Percentiles rank a stretch among this genome's conserved stretches.
These are phyloP conservation scores for Apiosordaria backusii DNA, from an alignment of 495 filamentous ascomycete genomes.

Conservation along the genomic window DNA sequence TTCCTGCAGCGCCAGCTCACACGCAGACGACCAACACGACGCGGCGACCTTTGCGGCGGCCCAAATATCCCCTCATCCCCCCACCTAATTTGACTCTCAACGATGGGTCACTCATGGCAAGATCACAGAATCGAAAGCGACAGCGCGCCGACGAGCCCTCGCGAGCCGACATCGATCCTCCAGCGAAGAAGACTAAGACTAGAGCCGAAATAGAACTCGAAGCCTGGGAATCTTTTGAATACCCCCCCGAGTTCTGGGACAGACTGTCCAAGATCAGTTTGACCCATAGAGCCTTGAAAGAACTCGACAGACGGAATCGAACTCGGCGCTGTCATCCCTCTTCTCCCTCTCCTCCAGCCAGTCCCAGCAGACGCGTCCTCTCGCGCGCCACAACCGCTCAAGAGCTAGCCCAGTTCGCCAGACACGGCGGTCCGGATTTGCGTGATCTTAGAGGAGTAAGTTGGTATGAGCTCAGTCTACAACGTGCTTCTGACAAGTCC, in stretches of 20 bases:
- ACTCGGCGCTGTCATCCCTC: too few species aligned
- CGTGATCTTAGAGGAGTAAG: constrained; percentile 22
- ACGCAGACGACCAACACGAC: too few species aligned
- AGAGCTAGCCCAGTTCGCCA: constrained; percentile 21
- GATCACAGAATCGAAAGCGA: constrained; percentile 19
- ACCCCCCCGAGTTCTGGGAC: constrained; percentile 31
- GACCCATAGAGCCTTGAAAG: constrained; percentile 32
- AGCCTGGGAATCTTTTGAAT: constrained; percentile 20
- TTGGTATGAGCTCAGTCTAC: not conserved
- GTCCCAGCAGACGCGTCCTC: too few species aligned
- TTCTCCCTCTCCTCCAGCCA: too few species aligned
- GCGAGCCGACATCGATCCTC: constrained; percentile 18
- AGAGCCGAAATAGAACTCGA: too few species aligned
- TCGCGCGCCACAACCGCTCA: constrained; percentile 11
- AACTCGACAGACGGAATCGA: constrained; percentile 34
- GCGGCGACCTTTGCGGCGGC: too few species aligned
- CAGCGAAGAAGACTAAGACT: constrained; percentile 23
- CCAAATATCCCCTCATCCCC: too few species aligned
- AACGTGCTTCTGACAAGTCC: too few species aligned
- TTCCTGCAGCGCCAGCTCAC: too few species aligned
- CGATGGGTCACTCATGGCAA: constrained; percentile 14
- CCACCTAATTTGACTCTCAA: constrained; percentile 6
- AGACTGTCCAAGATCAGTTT: constrained; percentile 34
- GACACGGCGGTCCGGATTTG: constrained; percentile 23
- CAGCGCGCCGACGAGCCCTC: constrained; percentile 8